These are phyloP conservation scores for Epicoccum nigrum DNA, from an alignment of 2,329 filamentous ascomycete species.

Conservation along the genomic window DNA sequence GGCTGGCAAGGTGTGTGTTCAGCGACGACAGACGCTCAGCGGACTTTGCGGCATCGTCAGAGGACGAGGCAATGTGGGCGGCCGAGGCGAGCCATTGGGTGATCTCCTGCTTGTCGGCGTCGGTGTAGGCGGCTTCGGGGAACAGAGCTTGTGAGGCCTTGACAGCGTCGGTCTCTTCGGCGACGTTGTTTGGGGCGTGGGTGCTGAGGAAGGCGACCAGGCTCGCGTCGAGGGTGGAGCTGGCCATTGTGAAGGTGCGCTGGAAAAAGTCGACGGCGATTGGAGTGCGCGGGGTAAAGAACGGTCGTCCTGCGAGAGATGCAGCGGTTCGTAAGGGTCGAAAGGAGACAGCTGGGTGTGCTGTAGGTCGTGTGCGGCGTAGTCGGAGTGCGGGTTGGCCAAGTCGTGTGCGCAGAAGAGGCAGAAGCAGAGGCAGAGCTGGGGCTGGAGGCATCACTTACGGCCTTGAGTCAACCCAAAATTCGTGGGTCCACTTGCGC, in stretches of 20 bases:
- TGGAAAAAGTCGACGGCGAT: conserved; percentile 41
- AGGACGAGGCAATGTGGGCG: conserved; percentile 67
- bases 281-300: conserved; percentile 43
- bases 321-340: conserved; percentile 13
- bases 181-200: conserved; percentile 48
- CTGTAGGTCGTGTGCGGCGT: conserved; percentile 14
- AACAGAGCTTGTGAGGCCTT: conserved; percentile 67
- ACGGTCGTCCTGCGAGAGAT: conserved; percentile 25
- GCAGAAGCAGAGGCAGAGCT: conserved; percentile 19
- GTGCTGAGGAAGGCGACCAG: conserved; percentile 44
- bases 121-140: conserved; percentile 71
- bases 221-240: conserved; percentile 43
- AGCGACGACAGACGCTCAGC: conserved; percentile 75
- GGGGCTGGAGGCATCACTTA: conserved; percentile 31
- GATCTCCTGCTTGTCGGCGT: conserved; percentile 83
- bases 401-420: conserved; percentile 30
- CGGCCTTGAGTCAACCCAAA: conserved; percentile 42
- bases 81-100: conserved; percentile 86
- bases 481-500: conserved; percentile 21
- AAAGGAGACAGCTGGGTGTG: conserved; percentile 7
- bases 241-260: conserved; percentile 41
- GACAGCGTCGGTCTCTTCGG: conserved; percentile 45
- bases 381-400: conserved; percentile 22
- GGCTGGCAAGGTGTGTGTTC: conserved; percentile 85
- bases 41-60: conserved; percentile 63